Base-by-base conservation (phyloP, 2,329 filamentous ascomycete genomes). In the Fusarium kyushuense region DNA sequence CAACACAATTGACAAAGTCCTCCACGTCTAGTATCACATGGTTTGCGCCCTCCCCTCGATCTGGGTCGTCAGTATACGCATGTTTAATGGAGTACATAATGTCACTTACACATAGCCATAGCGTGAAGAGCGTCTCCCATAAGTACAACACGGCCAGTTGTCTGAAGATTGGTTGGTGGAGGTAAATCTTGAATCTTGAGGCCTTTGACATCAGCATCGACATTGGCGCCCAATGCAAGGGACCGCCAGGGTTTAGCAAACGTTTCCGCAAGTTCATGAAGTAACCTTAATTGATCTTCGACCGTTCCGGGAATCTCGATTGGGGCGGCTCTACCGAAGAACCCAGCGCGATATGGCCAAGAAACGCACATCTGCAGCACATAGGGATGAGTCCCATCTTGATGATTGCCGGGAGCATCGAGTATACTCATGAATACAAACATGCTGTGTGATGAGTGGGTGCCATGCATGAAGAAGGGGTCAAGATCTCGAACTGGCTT, bases 51-150 rank as follows among this genome's bases (percentile, higher is more conserved):
- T 88, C 86, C 4, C 86, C 86, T 14, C 86, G 81, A 69, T 85
- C 86, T 88, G 27, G 2, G 0, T 0, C 2, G 9, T 41, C 47
- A 45, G 56, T 27, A 5, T 6, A 0, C 2, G 2, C 1, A 1
- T 2, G 1, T 2, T 2, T 4, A 2, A 1, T 1, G 1, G 6
- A 5, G 1, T 0, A 2, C 1, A 1, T 3, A 2, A 5, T 13
- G 1, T 1, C 16, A 75, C 84, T 75, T 80, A 88, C 84, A 88
- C 86, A 88, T 88, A 1, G 84, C 83, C 86, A 88, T 88, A 0
- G 84, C 80, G 72, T 89, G 86, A 5, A 86, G 78, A 0, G 86
- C 82, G 72, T 89, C 86, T 1, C 86, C 86, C 58, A 86, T 78
- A 2, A 88, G 66, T 0, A 84, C 79, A 0, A 80, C 81, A 3